Conservation (phyloP, 2,329 filamentous ascomycete genomes). For the Hypoxylon sp. region DNA sequence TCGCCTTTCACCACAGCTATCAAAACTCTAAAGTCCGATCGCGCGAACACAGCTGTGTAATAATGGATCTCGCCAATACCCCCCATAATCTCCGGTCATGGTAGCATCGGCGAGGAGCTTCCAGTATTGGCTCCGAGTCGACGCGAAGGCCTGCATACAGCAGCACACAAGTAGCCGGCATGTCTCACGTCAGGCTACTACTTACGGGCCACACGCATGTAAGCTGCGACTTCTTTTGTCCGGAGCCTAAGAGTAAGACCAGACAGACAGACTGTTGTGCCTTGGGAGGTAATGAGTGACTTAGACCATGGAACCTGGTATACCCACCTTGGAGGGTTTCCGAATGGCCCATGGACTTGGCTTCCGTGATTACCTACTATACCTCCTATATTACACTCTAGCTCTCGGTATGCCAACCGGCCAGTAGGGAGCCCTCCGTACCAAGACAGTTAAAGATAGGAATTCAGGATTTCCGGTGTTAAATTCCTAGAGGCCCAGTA, state of each 20-base stretch:
- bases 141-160: background rate
- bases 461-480: background rate
- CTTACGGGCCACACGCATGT: background rate
- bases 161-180: background rate
- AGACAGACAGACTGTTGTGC: background rate
- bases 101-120: background rate
- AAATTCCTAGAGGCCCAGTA: background rate
- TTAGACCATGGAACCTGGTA: background rate
- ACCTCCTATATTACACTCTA: background rate
- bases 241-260: background rate
- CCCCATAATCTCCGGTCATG: background rate
- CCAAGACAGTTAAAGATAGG: background rate
- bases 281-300: background rate
- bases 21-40: no score
- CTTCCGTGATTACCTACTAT: background rate
- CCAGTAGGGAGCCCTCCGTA: background rate
- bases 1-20: no score
- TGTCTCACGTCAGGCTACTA: conserved; percentile 1
- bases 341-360: background rate
- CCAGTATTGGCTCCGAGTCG: background rate
- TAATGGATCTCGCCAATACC: background rate
- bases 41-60: background rate
- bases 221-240: background rate
- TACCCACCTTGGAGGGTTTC: background rate
- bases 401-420: background rate